Base-by-base conservation (phyloP, 148 eudicot genomes). In the Rhododendron ovatum region DNA sequence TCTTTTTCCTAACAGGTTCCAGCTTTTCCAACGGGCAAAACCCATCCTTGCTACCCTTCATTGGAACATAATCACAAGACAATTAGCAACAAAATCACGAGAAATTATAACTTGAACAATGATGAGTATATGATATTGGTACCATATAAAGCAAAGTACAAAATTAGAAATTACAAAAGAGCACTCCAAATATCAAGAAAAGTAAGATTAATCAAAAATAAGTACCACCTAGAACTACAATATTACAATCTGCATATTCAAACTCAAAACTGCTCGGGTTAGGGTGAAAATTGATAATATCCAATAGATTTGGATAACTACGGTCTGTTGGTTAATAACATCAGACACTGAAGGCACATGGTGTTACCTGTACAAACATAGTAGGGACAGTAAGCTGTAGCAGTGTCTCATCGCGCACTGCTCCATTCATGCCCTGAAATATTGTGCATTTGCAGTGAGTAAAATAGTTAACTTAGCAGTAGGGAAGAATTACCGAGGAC, bases 301-400 rank as follows among this genome's bases (percentile, higher is more conserved):
- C 20, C 39, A 71, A 71, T 28, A 71, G 20, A 30, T 71, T 30
- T 13, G 7, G 14, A 30, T 30, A 71, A 30, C 39, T 30, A 13
- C 26, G 35, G 76, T 71, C 76, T 1, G 17, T 71, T 11, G 76
- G 1, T 12, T 12, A 71, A 14, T 28, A 30, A 71, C 76, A 65
- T 41, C 73, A 67, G 26, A 69, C 11, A 17, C 35, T 35, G 69
- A 37, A 65, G 74, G 67, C 14, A 77, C 11, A 15, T 67, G 47
- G 71, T 76, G 76, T 81, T 84, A 94, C 96, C 98, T 96, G 99
- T 85, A 96, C 93, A 93, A 95, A 96, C 89, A 96, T 90, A 57
- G 91, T 86, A n/a, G 99, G 98, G 82, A 91, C 89, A 20, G 84
- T 73, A 83, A 95, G 93, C 86, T 94, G 90, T 84, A 92, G 84